Base-by-base conservation (phyloP, 2,329 filamentous ascomycete genomes). In the Leptographium procerum region DNA sequence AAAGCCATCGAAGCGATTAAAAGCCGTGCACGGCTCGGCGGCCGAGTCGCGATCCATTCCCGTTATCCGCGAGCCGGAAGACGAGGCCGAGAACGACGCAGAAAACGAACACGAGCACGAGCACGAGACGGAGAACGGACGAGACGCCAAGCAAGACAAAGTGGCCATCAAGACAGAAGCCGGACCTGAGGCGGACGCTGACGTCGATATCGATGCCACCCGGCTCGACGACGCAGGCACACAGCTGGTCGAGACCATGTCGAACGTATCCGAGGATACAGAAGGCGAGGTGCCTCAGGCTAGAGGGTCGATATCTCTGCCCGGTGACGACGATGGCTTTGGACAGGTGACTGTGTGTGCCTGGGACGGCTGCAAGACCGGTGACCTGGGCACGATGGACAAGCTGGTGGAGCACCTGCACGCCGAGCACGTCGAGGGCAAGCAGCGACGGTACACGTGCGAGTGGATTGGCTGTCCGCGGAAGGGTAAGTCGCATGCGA, bases 391-490 rank as follows among this genome's bases (percentile, higher is more conserved):
- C 19, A 88, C 91, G 68, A 92, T 92, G 88, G 88, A 94, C 71
- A 83, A 77, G 63, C 73, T 94, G 50, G 88, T 94, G 48, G 82
- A 88, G 65, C 88, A 94, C 68, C 88, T 94, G 60, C 92, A 97
- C 72, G 87, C 91, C 67, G 89, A 92, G 60, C 94, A 99, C 72
- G 96, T 97, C 67, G 90, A 94, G 68, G 89, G 86, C 61, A 84
- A 91, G 57, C 89, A 94, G 74, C 96, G 95, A 74, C 96, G 94
- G 71, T 97, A 97, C 70, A 91, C 89, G n/a, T 99, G 94, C 73
- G 92, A 97, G 73, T 99, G 94, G 94, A 84, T 82, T 60, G 92
- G 92, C 64, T 99, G 94, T 70, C 81, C 79, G 57, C 77, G 91
- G 61, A 97, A 96, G 75, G 90, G 91, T 60, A 84, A 94, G 72